These are phyloP conservation scores for Tricholoma sp. DNA, from an alignment of 768 basidiomycete genomes.

Conservation along the genomic window DNA sequence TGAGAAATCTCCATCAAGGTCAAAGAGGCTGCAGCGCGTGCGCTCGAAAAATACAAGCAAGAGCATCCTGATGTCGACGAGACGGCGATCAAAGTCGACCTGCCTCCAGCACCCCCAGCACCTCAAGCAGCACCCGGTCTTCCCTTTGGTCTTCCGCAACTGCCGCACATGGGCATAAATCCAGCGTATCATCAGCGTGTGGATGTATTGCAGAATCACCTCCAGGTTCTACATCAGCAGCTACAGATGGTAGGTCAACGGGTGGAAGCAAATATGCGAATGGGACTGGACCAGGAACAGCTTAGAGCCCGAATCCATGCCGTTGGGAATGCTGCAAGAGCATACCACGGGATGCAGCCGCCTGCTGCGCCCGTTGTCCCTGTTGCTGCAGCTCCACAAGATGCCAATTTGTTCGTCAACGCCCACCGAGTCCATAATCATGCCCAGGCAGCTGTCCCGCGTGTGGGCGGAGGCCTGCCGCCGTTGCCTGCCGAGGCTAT, in stretches of 20 bases:
- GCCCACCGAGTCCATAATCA: background rate
- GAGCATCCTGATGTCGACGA: constrained; percentile 58
- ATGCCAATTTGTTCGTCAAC: background rate
- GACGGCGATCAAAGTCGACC: constrained; percentile 57
- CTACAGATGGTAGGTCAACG: background rate
- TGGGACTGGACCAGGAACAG: background rate
- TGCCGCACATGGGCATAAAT: background rate
- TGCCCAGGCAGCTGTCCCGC: background rate
- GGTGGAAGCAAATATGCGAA: background rate
- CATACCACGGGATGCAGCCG: background rate
- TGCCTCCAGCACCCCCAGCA: constrained; percentile 37
- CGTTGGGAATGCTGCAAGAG: too few species aligned
- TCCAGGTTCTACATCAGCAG: background rate
- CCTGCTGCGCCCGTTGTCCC: background rate
- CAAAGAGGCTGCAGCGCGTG: constrained; percentile 58
- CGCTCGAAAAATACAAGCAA: constrained; percentile 51
- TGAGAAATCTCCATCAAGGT: constrained; percentile 39
- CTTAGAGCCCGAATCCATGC: background rate
- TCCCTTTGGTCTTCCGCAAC: background rate
- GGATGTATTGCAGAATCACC: background rate
- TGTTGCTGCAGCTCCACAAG: background rate
- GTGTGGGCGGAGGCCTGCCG: background rate
- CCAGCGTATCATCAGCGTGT: background rate
- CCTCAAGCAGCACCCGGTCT: background rate
- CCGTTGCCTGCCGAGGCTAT: background rate